Evolutionary conservation across 176 grass and related monocot species (phyloP).

Genomic region (Eleusine indica): DNA sequence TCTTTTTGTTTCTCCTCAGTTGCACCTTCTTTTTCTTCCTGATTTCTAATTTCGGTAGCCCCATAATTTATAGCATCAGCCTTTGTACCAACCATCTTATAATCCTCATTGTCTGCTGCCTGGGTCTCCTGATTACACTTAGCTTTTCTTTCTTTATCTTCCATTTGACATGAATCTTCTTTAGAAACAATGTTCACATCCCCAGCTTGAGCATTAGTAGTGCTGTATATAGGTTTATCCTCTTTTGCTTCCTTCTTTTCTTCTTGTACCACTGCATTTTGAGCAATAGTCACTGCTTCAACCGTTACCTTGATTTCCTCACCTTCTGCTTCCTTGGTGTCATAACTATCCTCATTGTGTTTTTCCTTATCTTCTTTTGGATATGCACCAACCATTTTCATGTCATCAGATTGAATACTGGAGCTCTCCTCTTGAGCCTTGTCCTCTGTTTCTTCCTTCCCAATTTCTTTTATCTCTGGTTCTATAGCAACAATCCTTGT

Average conservation of each 20-base stretch:
- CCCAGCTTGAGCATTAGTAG: neutral
- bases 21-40: neutral
- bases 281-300: neutral
- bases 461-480: neutral
- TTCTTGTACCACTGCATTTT: constrained; percentile 15
- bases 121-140: neutral
- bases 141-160: neutral
- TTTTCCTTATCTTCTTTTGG: neutral
- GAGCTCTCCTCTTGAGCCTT: neutral
- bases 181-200: neutral
- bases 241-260: constrained; percentile 25
- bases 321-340: neutral
- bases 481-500: neutral
- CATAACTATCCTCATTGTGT: neutral
- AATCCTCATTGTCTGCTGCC: neutral
- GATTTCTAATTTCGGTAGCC: neutral
- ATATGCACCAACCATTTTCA: neutral
- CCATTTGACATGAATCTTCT: constrained; percentile 5
- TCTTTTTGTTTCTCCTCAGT: neutral
- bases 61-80: neutral
- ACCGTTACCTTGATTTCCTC: constrained; percentile 20
- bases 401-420: neutral
- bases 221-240: constrained; percentile 9
- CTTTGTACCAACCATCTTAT: neutral
- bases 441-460: neutral